Evolutionary conservation across 2,329 filamentous ascomycete genomes (phyloP).

Genomic region (Botrytis cinerea): DNA sequence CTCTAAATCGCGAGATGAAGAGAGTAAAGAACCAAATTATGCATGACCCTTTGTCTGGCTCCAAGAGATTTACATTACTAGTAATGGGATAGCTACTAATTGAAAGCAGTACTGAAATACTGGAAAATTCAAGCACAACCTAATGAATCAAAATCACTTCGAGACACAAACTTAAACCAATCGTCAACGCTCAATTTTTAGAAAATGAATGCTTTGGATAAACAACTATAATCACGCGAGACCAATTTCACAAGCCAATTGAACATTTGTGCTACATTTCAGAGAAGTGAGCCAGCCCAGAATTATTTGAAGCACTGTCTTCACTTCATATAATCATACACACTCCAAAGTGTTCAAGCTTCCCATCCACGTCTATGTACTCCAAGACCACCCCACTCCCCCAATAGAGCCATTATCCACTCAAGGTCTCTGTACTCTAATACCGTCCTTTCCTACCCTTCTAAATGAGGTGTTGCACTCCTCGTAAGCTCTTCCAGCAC

Average conservation of each 20-base stretch:
- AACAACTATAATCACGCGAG: not conserved
- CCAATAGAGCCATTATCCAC: conserved; percentile 27
- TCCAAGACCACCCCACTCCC: conserved; percentile 9
- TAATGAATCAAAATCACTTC: not conserved
- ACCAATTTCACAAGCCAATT: not conserved
- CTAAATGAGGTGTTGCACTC: conserved; percentile 72
- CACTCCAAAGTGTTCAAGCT: conserved; percentile 16
- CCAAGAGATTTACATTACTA: not conserved
- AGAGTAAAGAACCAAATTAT: not conserved
- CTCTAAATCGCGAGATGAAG: not conserved
- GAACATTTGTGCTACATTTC: not conserved
- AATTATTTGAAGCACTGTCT: conserved; percentile 14
- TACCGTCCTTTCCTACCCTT: conserved; percentile 38
- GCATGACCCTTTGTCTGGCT: not conserved
- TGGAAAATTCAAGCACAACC: not conserved
- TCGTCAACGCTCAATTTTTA: not conserved
- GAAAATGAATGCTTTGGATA: not conserved
- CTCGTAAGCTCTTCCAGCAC: conserved; percentile 94
- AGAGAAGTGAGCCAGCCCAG: not conserved
- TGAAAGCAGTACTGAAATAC: not conserved
- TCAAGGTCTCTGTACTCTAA: conserved; percentile 39
- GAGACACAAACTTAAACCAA: not conserved
- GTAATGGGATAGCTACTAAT: too few species aligned
- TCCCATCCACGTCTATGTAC: conserved; percentile 18
- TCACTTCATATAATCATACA: conserved; percentile 36